Base-by-base conservation (phyloP, 2,329 filamentous ascomycete species). In the Aspergillus sp. region DNA sequence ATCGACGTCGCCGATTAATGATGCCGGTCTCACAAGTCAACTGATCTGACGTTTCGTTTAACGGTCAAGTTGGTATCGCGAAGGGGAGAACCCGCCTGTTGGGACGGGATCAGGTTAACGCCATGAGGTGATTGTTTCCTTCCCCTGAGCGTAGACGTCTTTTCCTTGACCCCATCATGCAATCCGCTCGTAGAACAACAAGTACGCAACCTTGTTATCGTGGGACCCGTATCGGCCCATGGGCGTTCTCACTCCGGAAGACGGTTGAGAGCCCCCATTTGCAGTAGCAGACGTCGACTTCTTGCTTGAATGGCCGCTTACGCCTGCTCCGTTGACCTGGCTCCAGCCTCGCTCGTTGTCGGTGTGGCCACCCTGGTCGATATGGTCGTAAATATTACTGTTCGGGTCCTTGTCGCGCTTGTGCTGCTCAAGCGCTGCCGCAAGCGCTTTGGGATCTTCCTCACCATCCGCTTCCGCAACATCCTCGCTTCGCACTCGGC, bases 121-220 rank as follows among this genome's bases (percentile, higher is more conserved):
- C 22, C 19, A 20, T 11, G 33, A 26, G 8, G 27, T 15, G 11
- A 10, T 14, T 4, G 19, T 15, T 34, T 19, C 20, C 20, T 30
- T 15, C 14, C n/a, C 19, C 16, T 12, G 22, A 13, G 12, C 16
- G 16, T 12, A 12, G 17, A 8, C 15, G 15, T 14, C 22, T 26
- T 17, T 14, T 7, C 14, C 20, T 22, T 13, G 24, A 32, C 13
- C 15, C 14, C 30, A 37, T 53, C 42, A 58, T 36, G 45, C 50
- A 37, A 91, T 74, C 50, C 77, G 78, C 66, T 95, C 82, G 60
- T 98, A 98, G 64, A 98, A 93, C 53, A 98, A 66, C 45, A 98
- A 76, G 63, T 98, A 98, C 3, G 91, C 91, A 37, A 95, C 89
- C 70, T 93, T 94, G 70, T 89, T 94, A 59, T 96, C 89, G 61